Evolutionary conservation across 768 basidiomycete genomes (phyloP), one percentile per base, ranked within the genome.

Genomic region (Boletus vermiculosoides): DNA sequence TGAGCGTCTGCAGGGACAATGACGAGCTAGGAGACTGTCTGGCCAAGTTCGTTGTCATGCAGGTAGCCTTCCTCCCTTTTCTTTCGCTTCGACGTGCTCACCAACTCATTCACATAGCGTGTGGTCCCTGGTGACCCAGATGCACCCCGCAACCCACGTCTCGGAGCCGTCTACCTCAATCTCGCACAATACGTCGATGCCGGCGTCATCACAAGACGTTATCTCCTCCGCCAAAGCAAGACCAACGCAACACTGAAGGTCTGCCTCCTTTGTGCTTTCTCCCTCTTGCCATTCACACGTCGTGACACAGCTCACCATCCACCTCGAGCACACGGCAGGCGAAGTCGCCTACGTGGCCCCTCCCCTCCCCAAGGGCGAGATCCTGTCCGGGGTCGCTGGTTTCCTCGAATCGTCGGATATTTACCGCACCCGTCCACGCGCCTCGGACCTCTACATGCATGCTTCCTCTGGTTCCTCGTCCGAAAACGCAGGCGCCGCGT

Each of bases 171-270:
- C 8, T 78, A 82, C 61, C 77, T 92, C 55, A 87, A 92, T 65
- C 77, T 92, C 2, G 85, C 90, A 0, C 86, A 91, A 65, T 92
- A 90, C 62, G 86, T 84, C 15, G 77, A 80, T 46, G 81, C 73
- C 1, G 81, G 82, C 9, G 67, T 69, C 30, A 78, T 90, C 25
- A 83, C 83, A 11, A 77, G 90, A 18, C 77, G 83, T 7, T 88
- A 90, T 70, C 76, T 90, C 8, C 72, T 91, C 6, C 76, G 82
- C 47, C 81, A 88, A 63, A 89, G 86, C 63, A 90, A 88, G 72
- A 89, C 84, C 39, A 92, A 92, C 61, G 88, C 90, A 1, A 87
- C 85, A 7, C 76, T 92, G 47, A 87, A 87, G 77, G 86, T 88
- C 44, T 45, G 45, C 46, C 39, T 50, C 18, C 10, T 3, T 4